Evolutionary conservation across 495 filamentous ascomycete species (phyloP), one percentile per base, ranked within the genome.

Genomic region (Oidiodendron maius): DNA sequence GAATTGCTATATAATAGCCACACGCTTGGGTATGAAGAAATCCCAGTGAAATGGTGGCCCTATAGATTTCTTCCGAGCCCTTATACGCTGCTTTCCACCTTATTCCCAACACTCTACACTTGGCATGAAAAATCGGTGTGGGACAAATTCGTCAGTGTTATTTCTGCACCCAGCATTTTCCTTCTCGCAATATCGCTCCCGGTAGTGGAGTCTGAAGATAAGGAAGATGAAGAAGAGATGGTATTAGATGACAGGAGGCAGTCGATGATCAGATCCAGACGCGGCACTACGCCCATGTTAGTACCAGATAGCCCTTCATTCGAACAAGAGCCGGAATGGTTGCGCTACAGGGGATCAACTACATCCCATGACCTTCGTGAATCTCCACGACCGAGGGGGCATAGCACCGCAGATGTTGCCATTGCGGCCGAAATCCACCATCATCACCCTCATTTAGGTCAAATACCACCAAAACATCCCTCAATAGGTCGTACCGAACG

Each of bases 151-250:
- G 61, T 96, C 13, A 87, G 88, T 20, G 50, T 95, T 11, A 69
- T 93, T 45, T 87, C 90, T 4, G 84, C 87, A 2, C 89, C 93
- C 3, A 95, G 84, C 57, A 86, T 97, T 23, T 90, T 99, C 44
- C 70, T 96, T 4, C 74, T 99, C 10, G 90, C 90, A 0, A 82
- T 93, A 26, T 97, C 94, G 0, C 62, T 99, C n/a, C 94, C 94
- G 3, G 89, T 97, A 0, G 81, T 96, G 8, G 89, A 97, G 48
- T 64, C 61, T 0, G 76, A 77, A 25, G 72, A 74, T 24, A 67
- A 77, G 3, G 64, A 72, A 1, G 75, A 80, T n/a, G 64, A 65
- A 32, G 47, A 50, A 25, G 42, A 34, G 23, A 36, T 46, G 8
- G 38, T 40, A 20, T 20, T 15, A 15, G 16, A 37, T 17, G 15